phyloP scores from a whole-genome alignment of 768 basidiomycete species.

The Glaciozyma antarctica region DNA sequence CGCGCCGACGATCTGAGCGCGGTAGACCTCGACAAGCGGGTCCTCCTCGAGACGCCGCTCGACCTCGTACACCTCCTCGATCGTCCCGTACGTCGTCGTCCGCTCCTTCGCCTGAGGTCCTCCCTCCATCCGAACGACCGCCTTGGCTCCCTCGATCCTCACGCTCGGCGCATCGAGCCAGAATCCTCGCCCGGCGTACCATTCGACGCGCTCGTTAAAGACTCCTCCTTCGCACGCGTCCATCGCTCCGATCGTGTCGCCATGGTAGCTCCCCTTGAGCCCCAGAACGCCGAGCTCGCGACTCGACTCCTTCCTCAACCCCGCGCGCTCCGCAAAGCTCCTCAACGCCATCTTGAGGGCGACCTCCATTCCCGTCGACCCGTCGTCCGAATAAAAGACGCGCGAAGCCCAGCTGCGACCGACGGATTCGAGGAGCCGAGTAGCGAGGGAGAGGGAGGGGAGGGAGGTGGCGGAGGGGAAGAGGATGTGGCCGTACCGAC shows the following conservation, averaged over 20 bases:
- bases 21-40: conserved; percentile 57
- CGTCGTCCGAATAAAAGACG: conserved; percentile 89
- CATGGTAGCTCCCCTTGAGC: conserved; percentile 86
- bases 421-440: conserved; percentile 60
- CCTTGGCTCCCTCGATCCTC: conserved; percentile 52
- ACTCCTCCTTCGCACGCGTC: conserved; percentile 80
- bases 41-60: conserved; percentile 49
- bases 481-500: conserved; percentile 94
- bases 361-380: conserved; percentile 94
- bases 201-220: conserved; percentile 72
- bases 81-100: conserved; percentile 3
- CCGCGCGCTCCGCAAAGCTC: conserved; percentile 36
- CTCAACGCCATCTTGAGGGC: conserved; percentile 93
- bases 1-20: conserved; percentile 43
- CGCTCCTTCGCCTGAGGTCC: neutral
- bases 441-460: conserved; percentile 75
- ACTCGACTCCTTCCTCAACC: conserved; percentile 38
- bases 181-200: conserved; percentile 83
- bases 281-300: conserved; percentile 62
- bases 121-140: conserved; percentile 14
- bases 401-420: conserved; percentile 84
- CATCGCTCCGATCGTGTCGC: conserved; percentile 96
- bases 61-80: conserved; percentile 59
- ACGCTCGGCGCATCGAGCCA: conserved; percentile 89
- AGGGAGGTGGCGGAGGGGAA: conserved; percentile 80